These are phyloP conservation scores for Epichloe amarillans DNA, from an alignment of 2,329 filamentous ascomycete species.

Conservation along the genomic window DNA sequence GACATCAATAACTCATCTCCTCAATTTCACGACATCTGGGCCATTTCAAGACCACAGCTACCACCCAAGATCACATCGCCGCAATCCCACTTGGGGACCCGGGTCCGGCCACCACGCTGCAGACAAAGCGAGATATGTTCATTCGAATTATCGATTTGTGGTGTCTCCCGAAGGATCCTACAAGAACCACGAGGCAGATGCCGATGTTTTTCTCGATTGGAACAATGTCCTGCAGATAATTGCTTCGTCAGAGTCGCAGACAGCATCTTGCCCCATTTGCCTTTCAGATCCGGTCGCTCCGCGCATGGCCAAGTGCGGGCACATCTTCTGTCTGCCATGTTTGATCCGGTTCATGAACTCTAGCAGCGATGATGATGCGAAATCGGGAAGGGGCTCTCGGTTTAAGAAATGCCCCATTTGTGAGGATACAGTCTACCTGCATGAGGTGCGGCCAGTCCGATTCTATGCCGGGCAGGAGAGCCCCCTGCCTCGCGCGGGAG, in stretches of 20 bases:
- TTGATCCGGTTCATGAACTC: constrained; percentile 93
- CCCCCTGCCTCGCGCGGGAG: constrained; percentile 64
- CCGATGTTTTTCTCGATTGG: constrained; percentile 87
- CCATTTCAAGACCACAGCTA: constrained; percentile 46
- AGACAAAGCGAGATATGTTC: constrained; percentile 82
- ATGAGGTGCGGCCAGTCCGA: constrained; percentile 75
- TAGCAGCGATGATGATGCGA: constrained; percentile 53
- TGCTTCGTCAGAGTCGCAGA: constrained; percentile 79
- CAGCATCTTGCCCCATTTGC: constrained; percentile 85
- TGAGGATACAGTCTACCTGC: constrained; percentile 84
- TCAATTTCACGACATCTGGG: constrained; percentile 77
- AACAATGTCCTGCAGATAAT: constrained; percentile 80
- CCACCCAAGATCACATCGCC: constrained; percentile 44
- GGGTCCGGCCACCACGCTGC: constrained; percentile 81
- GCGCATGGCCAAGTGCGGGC: constrained; percentile 91
- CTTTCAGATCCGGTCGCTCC: constrained; percentile 85
- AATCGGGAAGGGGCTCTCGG: constrained; percentile 54
- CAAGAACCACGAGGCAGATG: constrained; percentile 64
- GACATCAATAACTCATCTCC: constrained; percentile 90
- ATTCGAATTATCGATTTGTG: constrained; percentile 96
- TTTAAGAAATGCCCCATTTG: constrained; percentile 98
- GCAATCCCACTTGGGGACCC: constrained; percentile 68
- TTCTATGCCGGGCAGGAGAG: constrained; percentile 87
- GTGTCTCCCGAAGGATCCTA: constrained; percentile 76
- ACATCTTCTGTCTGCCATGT: constrained; percentile 92